Evolutionary conservation across 805 yeast genomes (phyloP), one percentile per base, ranked within the genome.

Genomic region (Cyberlindnera amylophila): DNA sequence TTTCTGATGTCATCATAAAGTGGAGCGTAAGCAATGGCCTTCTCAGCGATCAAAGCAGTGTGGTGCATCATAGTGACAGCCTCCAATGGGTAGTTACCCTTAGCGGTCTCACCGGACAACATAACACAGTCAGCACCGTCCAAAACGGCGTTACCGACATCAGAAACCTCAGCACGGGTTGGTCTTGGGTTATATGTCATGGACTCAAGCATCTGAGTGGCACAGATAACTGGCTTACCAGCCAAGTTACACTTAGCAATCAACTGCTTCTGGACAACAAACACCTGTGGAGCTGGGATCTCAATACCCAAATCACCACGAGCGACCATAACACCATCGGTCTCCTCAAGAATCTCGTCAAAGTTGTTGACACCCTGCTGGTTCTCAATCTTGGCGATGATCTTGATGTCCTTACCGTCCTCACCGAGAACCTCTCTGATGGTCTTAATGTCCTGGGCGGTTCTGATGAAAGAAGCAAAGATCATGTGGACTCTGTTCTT

Each of bases 101-200:
- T 93, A 64, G 99, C 99, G 61, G 99, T 93, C 77, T 93, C 99
- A 69, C 99, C 99, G 45, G 96, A 86, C 68, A 93, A 81, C 99
- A 93, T 93, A 67, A 93, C 98, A 86, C 99, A 93, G 77, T 93
- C 99, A 63, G 98, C 97, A 74, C 99, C 99, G 65, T 93, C 99
- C 66, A 93, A 79, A 56, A 93, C 86, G 59, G 99, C 99, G 72
- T 93, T 93, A 74, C 99, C 99, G 53, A 93, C 99, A 70, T 93
- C 99, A 44, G 96, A 84, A 49, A 93, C 99, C 76, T 93, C 99
- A 58, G 99, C 99, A 77, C 99, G 86, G 67, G 99, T 93, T 72
- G 99, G 99, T 74, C 99, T 86, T 70, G 99, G 99, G 85, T 93
- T 93, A 75, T 85, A 88, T 49, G 98, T 93, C 99, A 93, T 93